Percentiles rank a stretch among this genome's conserved stretches.
Evolutionary conservation across 768 basidiomycete genomes (phyloP).

Genomic region (Auricularia auricula-judae): DNA sequence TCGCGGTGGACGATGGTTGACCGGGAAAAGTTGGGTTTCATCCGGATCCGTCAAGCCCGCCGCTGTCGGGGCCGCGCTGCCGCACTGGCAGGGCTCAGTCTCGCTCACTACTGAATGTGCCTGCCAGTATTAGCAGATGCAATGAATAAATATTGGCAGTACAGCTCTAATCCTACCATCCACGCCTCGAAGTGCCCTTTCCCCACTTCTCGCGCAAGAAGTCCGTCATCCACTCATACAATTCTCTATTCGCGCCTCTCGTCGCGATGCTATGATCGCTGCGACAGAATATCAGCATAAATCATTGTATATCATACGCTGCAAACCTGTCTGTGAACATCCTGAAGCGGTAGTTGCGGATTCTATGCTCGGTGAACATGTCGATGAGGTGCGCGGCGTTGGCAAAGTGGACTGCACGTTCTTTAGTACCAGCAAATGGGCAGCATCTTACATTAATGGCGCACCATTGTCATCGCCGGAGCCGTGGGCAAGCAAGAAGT

Average conservation of each 20-base stretch:
- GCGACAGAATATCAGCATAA: conserved; percentile 8
- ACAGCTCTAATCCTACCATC: conserved; percentile 3
- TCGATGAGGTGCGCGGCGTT: conserved; percentile 88
- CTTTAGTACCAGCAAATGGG: too few relatives aligned
- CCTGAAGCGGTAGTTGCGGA: conserved; percentile 73
- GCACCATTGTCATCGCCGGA: conserved; percentile 81
- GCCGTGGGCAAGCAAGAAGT: conserved; percentile 84
- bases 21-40: too few relatives aligned
- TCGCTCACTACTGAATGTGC: neutral
- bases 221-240: conserved; percentile 75
- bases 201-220: conserved; percentile 94
- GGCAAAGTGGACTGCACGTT: conserved; percentile 61
- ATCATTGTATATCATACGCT: conserved; percentile 5
- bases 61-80: too few relatives aligned
- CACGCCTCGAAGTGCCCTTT: conserved; percentile 38
- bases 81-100: neutral
- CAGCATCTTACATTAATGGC: neutral
- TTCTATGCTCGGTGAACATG: conserved; percentile 72
- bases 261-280: conserved; percentile 73
- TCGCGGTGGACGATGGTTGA: too few relatives aligned
- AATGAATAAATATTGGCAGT: neutral
- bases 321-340: conserved; percentile 92
- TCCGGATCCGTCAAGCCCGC: too few relatives aligned
- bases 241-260: conserved; percentile 71
- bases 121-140: neutral